These are phyloP conservation scores for Cruciata laevipes DNA, from an alignment of 257 asterid genomes.

Conservation along the genomic window DNA sequence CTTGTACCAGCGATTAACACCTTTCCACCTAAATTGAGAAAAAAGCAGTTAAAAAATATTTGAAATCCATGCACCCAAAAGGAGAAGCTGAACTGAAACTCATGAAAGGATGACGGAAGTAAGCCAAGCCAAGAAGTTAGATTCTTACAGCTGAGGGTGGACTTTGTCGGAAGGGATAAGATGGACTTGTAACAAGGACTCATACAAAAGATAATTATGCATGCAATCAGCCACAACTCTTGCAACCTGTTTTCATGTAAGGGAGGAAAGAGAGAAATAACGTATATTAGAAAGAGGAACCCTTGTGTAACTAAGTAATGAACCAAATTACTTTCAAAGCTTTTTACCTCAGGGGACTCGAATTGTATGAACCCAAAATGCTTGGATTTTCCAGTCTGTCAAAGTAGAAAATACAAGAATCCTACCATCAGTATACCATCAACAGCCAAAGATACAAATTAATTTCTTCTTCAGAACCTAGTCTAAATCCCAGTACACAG, in stretches of 20 bases:
- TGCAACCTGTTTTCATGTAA: conserved; percentile 58
- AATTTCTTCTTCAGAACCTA: not conserved
- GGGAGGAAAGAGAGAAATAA: not conserved
- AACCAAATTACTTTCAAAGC: conserved; percentile 6
- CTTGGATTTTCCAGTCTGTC: conserved; percentile 89
- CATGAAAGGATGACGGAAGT: not conserved
- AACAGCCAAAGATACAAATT: not conserved
- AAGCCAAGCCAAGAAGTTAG: not conserved
- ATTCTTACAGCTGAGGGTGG: conserved; percentile 69
- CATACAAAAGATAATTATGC: conserved; percentile 82
- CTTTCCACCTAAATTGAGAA: conserved; percentile 60
- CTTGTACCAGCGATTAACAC: conserved; percentile 43
- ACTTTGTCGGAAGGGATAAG: conserved; percentile 65
- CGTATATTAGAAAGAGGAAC: not conserved
- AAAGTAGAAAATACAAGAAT: conserved; percentile 8
- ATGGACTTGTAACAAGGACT: conserved; percentile 76
- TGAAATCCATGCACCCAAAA: not conserved
- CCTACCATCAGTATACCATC: conserved; percentile 12
- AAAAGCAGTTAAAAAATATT: not conserved
- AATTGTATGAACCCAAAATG: conserved; percentile 93
- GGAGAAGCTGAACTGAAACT: not conserved
- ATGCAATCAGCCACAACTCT: conserved; percentile 81
- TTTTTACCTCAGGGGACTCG: conserved; percentile 78
- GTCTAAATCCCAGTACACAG: too few species aligned
- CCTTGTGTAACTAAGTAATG: not conserved